Evolutionary conservation across 164 flowering plant species (phyloP).

Genomic region (Vitis rupestris): DNA sequence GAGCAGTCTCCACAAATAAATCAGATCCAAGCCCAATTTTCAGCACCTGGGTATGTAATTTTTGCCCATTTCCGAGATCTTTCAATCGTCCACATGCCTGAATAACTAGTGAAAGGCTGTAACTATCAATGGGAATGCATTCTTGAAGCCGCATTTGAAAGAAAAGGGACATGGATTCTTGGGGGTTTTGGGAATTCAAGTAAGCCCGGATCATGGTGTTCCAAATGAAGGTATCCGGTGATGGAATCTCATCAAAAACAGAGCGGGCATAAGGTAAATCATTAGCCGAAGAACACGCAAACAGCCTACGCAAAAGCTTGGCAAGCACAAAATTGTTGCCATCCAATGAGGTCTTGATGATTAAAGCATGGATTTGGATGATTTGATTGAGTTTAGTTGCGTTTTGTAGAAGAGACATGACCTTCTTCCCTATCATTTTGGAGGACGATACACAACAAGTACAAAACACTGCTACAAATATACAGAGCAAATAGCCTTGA

Average conservation of each 20-base stretch:
- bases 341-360: conserved; percentile 35
- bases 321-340: conserved; percentile 26
- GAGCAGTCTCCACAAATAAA: conserved; percentile 42
- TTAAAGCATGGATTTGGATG: conserved; percentile 35
- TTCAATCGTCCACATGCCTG: conserved; percentile 36
- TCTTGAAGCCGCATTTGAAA: conserved; percentile 19
- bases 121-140: conserved; percentile 22
- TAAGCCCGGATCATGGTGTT: conserved; percentile 44
- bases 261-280: conserved; percentile 25
- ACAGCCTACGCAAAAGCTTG: conserved; percentile 21
- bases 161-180: conserved; percentile 28
- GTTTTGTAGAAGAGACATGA: conserved; percentile 25
- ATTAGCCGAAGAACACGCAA: conserved; percentile 7
- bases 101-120: conserved; percentile 32
- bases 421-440: conserved; percentile 1
- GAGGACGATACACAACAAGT: too few relatives aligned
- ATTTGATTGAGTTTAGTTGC: conserved; percentile 22
- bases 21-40: conserved; percentile 36
- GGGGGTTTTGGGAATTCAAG: conserved; percentile 25
- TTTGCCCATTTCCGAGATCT: conserved; percentile 15
- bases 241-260: conserved; percentile 22
- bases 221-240: conserved; percentile 32
- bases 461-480: too few relatives aligned
- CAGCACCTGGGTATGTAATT: conserved; percentile 29
- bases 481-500: too few relatives aligned